Evolutionary conservation across 352 stramenopile species (phyloP).

Genomic region (Phytophthora niederhauseri): DNA sequence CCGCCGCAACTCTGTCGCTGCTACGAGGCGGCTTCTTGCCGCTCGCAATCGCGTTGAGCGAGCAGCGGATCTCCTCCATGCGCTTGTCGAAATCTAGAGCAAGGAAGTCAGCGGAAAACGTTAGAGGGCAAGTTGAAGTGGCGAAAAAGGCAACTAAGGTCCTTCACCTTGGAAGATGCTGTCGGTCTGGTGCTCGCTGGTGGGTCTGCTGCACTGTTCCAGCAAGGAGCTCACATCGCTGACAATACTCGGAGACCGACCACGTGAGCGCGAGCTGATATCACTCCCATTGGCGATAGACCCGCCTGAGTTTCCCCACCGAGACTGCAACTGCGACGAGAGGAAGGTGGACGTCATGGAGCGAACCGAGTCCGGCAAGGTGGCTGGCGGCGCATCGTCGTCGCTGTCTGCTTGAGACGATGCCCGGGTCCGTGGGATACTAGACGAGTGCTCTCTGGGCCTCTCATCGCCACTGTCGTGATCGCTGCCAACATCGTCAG

Average conservation of each 20-base stretch:
- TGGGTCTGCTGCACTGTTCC: slow-evolving; percentile 5
- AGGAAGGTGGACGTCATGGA: slow-evolving; percentile 17
- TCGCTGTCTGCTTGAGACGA: slow-evolving; percentile 9
- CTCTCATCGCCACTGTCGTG: slow-evolving; percentile 4
- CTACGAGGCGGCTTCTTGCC: slow-evolving; percentile 18
- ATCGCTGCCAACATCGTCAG: slow-evolving; percentile 11
- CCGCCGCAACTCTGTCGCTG: background rate
- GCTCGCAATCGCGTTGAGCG: slow-evolving; percentile 57
- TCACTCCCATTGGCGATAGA: slow-evolving; percentile 13
- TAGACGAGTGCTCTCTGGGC: slow-evolving; percentile 11
- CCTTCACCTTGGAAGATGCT: slow-evolving; percentile 43
- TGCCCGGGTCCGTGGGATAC: background rate
- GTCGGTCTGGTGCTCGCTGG: slow-evolving; percentile 8
- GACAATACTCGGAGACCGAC: background rate
- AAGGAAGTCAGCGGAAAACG: slow-evolving; percentile 4
- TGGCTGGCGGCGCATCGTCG: background rate
- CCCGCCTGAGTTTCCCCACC: slow-evolving; percentile 5
- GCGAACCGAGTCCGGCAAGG: slow-evolving; percentile 9
- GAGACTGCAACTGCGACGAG: slow-evolving; percentile 20
- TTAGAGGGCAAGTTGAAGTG: slow-evolving; percentile 18
- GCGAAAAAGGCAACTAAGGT: slow-evolving; percentile 3
- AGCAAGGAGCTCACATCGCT: slow-evolving; percentile 13
- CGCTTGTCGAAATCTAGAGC: slow-evolving; percentile 67
- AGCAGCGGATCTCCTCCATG: slow-evolving; percentile 77
- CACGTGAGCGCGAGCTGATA: slow-evolving; percentile 7